Evolutionary conservation across 2,329 filamentous ascomycete genomes (phyloP).

Genomic region (Thielaviopsis punctulata): DNA sequence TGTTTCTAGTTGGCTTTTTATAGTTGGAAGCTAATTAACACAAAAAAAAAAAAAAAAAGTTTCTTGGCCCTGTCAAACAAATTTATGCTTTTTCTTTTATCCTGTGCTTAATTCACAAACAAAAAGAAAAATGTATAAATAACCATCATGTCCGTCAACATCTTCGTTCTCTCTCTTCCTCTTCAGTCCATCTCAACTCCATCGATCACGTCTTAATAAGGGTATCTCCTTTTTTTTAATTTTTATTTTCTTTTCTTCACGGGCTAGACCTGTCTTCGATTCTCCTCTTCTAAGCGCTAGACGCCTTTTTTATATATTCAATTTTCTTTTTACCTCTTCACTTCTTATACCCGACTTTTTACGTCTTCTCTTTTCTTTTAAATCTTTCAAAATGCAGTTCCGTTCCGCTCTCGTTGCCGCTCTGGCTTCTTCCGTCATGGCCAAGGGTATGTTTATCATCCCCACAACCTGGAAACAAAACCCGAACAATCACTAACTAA

Average conservation of each 20-base stretch:
- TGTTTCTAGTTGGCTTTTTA: too few species aligned
- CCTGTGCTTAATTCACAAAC: too few species aligned
- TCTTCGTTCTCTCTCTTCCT: constrained; percentile 17
- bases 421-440: constrained; percentile 25
- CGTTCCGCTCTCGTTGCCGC: constrained; percentile 28
- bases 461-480: too few species aligned
- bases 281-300: constrained; percentile 25
- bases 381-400: constrained; percentile 33
- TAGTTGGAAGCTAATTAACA: too few species aligned
- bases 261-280: constrained; percentile 30
- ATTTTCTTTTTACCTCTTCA: constrained; percentile 9
- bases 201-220: not conserved
- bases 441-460: too few species aligned
- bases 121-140: not conserved
- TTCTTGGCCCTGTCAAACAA: too few species aligned
- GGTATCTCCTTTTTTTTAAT: constrained; percentile 9
- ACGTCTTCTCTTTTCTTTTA: not conserved
- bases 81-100: too few species aligned
- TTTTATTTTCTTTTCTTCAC: constrained; percentile 11
- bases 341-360: constrained; percentile 2
- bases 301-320: constrained; percentile 20
- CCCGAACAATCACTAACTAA: constrained; percentile 17
- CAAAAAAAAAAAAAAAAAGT: too few species aligned
- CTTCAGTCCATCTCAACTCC: constrained; percentile 15
- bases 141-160: not conserved